phyloP scores from a whole-genome alignment of 2,329 filamentous ascomycete genomes.

The Calonectria pauciramosa region DNA sequence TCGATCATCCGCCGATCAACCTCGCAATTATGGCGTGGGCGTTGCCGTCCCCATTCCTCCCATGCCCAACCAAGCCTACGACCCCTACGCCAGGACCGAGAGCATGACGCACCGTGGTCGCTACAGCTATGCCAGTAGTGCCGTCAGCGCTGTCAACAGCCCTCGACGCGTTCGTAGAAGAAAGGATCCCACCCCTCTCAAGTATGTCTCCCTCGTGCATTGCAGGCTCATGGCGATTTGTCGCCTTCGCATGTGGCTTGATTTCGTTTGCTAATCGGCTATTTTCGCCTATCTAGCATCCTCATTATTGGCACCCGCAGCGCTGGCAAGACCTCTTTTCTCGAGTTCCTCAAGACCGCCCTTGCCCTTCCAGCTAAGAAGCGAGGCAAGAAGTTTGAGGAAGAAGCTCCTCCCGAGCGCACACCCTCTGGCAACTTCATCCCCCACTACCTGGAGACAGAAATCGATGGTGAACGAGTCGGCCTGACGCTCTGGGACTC shows the following conservation, averaged over 20 bases:
- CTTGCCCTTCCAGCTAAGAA: constrained; percentile 88
- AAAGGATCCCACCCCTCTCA: constrained; percentile 98
- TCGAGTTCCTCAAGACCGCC: constrained; percentile 92
- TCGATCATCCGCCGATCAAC: constrained; percentile 66
- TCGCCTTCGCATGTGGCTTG: background rate
- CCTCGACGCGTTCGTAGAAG: constrained; percentile 91
- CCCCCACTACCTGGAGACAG: constrained; percentile 92
- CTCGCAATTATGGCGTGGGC: constrained; percentile 56
- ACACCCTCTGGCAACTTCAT: constrained; percentile 79
- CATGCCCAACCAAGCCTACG: constrained; percentile 73
- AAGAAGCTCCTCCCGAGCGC: constrained; percentile 70
- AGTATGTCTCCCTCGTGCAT: constrained; percentile 73
- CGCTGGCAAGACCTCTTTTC: constrained; percentile 95
- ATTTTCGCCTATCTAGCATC: constrained; percentile 70
- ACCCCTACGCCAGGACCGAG: constrained; percentile 86
- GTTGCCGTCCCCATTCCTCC: constrained; percentile 60
- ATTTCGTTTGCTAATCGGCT: constrained; percentile 27
- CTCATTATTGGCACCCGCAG: constrained; percentile 89
- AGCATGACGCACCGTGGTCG: constrained; percentile 98
- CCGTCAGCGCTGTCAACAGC: constrained; percentile 91
- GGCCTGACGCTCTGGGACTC: constrained; percentile 98
- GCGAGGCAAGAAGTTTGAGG: constrained; percentile 68
- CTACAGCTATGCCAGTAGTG: constrained; percentile 95
- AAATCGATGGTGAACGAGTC: constrained; percentile 91
- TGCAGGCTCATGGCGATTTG: background rate